These are phyloP conservation scores for Saraca asoca DNA, from an alignment of 331 rosid genomes.

Conservation along the genomic window DNA sequence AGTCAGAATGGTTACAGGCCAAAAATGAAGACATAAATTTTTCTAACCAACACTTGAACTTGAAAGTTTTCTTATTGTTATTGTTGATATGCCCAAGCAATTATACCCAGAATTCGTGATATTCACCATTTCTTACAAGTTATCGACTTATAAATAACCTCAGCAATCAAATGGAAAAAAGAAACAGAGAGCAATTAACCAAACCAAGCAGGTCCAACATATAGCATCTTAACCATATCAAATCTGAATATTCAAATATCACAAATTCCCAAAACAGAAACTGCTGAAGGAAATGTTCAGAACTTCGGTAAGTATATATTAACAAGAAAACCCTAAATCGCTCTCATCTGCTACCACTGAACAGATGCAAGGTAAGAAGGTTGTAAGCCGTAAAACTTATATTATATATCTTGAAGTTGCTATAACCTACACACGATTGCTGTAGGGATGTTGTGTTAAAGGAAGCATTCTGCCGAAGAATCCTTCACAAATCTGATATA, in stretches of 20 bases:
- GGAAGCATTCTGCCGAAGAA: slow-evolving; percentile 30
- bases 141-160: no score
- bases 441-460: slow-evolving; percentile 34
- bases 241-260: no score
- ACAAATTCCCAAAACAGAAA: slow-evolving; percentile 25
- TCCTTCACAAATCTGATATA: slow-evolving; percentile 20
- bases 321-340: slow-evolving; percentile 41
- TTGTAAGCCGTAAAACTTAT: neutral
- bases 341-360: slow-evolving; percentile 25
- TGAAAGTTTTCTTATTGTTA: neutral
- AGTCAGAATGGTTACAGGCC: neutral
- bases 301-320: slow-evolving; percentile 21
- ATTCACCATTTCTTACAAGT: no score
- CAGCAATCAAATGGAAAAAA: no score
- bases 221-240: neutral
- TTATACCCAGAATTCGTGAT: no score
- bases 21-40: neutral
- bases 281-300: slow-evolving; percentile 30
- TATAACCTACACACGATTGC: slow-evolving; percentile 33
- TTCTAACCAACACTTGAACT: neutral
- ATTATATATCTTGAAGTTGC: slow-evolving; percentile 29
- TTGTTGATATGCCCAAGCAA: neutral
- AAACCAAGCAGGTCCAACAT: no score
- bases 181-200: no score
- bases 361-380: neutral